Evolutionary conservation across 83 land plant genomes (phyloP).

Genomic region (Larix sibirica): DNA sequence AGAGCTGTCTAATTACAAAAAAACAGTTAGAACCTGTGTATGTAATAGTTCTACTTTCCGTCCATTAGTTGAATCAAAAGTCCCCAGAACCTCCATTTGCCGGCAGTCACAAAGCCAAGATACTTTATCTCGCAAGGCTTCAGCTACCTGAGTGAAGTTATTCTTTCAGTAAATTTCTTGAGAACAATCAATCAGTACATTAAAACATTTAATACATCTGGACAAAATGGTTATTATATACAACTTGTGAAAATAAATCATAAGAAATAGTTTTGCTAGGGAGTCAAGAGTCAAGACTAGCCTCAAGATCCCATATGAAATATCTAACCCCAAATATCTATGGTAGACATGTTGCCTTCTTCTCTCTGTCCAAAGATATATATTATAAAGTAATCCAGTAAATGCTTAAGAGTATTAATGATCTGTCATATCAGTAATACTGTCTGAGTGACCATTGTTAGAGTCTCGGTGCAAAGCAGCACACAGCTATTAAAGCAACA

Average conservation of each 20-base stretch:
- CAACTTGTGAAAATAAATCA: background rate
- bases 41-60: slow-evolving; percentile 24
- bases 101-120: slow-evolving; percentile 31
- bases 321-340: no score
- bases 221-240: background rate
- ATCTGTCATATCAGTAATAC: no score
- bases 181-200: background rate
- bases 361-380: no score
- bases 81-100: slow-evolving; percentile 26
- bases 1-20: background rate
- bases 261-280: background rate
- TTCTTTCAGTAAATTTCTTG: background rate
- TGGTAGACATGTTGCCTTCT: no score
- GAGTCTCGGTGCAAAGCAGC: no score
- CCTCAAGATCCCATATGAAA: background rate
- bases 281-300: background rate
- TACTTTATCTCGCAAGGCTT: slow-evolving; percentile 22
- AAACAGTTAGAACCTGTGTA: slow-evolving; percentile 26
- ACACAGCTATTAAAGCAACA: no score
- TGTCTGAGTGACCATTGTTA: no score
- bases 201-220: background rate
- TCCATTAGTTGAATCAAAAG: slow-evolving; percentile 23
- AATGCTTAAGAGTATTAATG: no score
- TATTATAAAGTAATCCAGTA: no score
- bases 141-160: slow-evolving; percentile 20